Base-by-base conservation (phyloP, 768 basidiomycete genomes). In the Leccinellum albellum region DNA sequence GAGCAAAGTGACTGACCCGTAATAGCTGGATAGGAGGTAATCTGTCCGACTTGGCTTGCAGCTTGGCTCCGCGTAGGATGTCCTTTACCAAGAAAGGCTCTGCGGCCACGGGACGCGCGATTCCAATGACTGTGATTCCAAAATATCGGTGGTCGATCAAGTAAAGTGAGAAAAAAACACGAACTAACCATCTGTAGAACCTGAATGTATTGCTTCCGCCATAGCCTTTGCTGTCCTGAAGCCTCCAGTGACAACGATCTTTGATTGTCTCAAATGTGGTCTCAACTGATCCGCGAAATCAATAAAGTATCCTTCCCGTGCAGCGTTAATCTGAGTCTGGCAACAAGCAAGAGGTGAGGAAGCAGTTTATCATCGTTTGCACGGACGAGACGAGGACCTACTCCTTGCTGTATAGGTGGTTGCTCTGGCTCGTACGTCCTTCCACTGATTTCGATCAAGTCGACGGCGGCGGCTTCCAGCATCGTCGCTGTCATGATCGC, bases 371-470 rank as follows among this genome's bases (percentile, higher is more conserved):
- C 23, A 26, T 24, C 32, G 21, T 32, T 4, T 5, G 2, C 23
- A 42, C 9, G 6, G 55, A 45, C 1, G 10, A 52, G 12, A 60
- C 20, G 1, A 32, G n/a, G 21, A 42, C 57, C 26, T 35, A 66
- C 71, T 42, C 33, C 56, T 3, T 51, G 59, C 42, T 52, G 54
- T 32, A 20, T 31, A 9, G n/a, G 1, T 53, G 45, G 32, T 6
- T 37, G 21, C 6, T n/a, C 61, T 31, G 56, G 61, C 47, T 76
- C 73, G 53, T 76, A 77, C 0, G 69, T 71, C 20, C 75, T 72
- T n/a, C 76, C 76, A 5, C 69, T 74, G 48, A 78, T 65, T 58
- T 78, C 77, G 24, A 78, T 74, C 53, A 79, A 59, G 57, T 79
- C 76, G 10, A 78, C 64, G 4, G 69, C 66, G 0, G 59, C 62